These are phyloP conservation scores for Halenospora varia DNA, from an alignment of 495 filamentous ascomycete genomes.

Conservation along the genomic window DNA sequence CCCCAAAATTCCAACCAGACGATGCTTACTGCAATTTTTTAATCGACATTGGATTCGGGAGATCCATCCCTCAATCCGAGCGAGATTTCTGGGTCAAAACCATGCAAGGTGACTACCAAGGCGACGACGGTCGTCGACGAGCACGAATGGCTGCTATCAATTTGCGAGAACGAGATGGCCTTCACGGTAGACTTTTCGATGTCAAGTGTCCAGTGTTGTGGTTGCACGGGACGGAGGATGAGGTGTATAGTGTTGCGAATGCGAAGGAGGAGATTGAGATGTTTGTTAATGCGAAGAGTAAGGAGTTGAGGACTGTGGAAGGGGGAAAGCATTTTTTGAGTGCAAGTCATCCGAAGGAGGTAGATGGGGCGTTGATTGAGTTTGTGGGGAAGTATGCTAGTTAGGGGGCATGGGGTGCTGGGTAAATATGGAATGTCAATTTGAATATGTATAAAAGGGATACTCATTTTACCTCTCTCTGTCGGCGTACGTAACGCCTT, in stretches of 20 bases:
- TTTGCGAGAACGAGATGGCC: slow-evolving; percentile 52
- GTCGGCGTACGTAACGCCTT: too few species aligned
- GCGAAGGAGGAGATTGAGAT: slow-evolving; percentile 54
- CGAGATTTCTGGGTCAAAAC: slow-evolving; percentile 48
- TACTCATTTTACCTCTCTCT: too few species aligned
- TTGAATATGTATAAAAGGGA: too few species aligned
- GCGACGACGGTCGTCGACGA: slow-evolving; percentile 53
- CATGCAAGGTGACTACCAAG: slow-evolving; percentile 51
- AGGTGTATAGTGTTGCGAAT: slow-evolving; percentile 43
- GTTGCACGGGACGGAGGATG: slow-evolving; percentile 57
- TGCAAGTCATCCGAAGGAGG: slow-evolving; percentile 49
- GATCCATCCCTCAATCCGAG: slow-evolving; percentile 32
- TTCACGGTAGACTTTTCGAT: slow-evolving; percentile 49
- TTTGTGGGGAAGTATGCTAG: slow-evolving; percentile 42
- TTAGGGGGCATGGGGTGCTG: too few species aligned
- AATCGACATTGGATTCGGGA: slow-evolving; percentile 52
- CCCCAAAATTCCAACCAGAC: slow-evolving; percentile 49
- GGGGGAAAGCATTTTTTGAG: slow-evolving; percentile 56
- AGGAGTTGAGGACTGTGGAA: slow-evolving; percentile 42
- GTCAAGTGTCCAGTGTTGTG: slow-evolving; percentile 57
- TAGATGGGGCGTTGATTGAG: slow-evolving; percentile 46
- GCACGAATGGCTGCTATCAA: slow-evolving; percentile 54
- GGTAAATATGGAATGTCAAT: too few species aligned
- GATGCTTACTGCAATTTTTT: slow-evolving; percentile 51
- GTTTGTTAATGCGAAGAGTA: slow-evolving; percentile 48